Conservation (phyloP, 2,329 filamentous ascomycete species). For the Claviceps humidiphila region DNA sequence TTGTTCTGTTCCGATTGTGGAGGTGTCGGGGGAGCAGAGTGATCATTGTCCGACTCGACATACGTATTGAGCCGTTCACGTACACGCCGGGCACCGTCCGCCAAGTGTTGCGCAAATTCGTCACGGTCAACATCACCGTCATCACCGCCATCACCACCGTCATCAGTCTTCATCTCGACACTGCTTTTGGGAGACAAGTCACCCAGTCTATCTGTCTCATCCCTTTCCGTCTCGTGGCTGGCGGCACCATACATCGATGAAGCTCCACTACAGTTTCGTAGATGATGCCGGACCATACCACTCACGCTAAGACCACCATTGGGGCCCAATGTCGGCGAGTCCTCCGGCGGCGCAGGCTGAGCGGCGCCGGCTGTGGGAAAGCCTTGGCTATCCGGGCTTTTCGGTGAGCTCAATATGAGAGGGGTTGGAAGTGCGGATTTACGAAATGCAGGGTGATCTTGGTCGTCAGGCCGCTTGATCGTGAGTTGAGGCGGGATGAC, state of each 20-base stretch:
- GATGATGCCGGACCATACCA: slow-evolving; percentile 70
- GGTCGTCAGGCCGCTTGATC: slow-evolving; percentile 35
- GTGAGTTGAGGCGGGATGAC: slow-evolving; percentile 22
- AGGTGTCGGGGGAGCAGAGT: slow-evolving; percentile 12
- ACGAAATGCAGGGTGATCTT: slow-evolving; percentile 42
- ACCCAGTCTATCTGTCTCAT: neutral
- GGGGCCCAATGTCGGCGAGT: slow-evolving; percentile 72
- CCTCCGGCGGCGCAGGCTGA: slow-evolving; percentile 23
- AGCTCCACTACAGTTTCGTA: slow-evolving; percentile 66
- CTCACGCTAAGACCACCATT: slow-evolving; percentile 63
- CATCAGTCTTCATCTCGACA: neutral
- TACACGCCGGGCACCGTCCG: slow-evolving; percentile 55
- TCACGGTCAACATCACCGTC: slow-evolving; percentile 35
- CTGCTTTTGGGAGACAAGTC: neutral
- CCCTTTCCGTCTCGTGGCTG: slow-evolving; percentile 18
- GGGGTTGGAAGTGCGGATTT: slow-evolving; percentile 31
- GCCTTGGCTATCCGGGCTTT: slow-evolving; percentile 14
- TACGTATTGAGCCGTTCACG: slow-evolving; percentile 61
- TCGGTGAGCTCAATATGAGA: slow-evolving; percentile 20
- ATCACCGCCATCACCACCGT: slow-evolving; percentile 40
- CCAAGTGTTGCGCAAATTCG: slow-evolving; percentile 62
- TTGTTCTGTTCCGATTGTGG: slow-evolving; percentile 23
- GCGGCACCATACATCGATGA: slow-evolving; percentile 61
- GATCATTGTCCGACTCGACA: slow-evolving; percentile 45
- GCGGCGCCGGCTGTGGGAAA: slow-evolving; percentile 10